Conservation (phyloP, 139 green algal species). For the Coccomyxa sp. region DNA sequence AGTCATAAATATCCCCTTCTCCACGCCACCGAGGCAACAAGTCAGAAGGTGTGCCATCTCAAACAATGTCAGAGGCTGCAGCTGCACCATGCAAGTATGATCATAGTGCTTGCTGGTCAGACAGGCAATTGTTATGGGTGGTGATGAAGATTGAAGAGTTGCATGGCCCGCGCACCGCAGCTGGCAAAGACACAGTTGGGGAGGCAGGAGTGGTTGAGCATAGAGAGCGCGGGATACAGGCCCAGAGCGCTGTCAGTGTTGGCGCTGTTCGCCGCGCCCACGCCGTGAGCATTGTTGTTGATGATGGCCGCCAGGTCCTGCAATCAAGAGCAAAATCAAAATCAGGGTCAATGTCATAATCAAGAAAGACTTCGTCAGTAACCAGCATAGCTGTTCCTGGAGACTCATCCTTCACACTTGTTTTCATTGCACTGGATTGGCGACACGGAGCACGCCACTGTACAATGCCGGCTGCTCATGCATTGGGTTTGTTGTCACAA, state of each 20-base stretch:
- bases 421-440: no score
- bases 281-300: conserved; percentile 21
- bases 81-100: neutral
- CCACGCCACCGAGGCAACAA: neutral
- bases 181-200: conserved; percentile 20
- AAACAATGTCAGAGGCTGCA: neutral
- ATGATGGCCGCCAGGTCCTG: conserved; percentile 9
- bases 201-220: conserved; percentile 39
- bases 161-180: neutral
- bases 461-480: no score
- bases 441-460: neutral
- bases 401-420: no score
- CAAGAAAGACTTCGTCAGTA: neutral
- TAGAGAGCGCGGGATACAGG: conserved; percentile 26
- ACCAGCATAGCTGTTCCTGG: neutral
- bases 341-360: no score
- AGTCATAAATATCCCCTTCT: no score
- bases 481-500: no score
- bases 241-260: conserved; percentile 23
- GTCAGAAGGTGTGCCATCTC: neutral
- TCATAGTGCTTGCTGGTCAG: neutral
- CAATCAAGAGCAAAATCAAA: neutral
- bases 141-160: neutral
- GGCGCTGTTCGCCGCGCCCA: neutral
- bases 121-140: neutral